Evolutionary conservation across 2,329 filamentous ascomycete genomes (phyloP).

Genomic region (Knufia petricola): DNA sequence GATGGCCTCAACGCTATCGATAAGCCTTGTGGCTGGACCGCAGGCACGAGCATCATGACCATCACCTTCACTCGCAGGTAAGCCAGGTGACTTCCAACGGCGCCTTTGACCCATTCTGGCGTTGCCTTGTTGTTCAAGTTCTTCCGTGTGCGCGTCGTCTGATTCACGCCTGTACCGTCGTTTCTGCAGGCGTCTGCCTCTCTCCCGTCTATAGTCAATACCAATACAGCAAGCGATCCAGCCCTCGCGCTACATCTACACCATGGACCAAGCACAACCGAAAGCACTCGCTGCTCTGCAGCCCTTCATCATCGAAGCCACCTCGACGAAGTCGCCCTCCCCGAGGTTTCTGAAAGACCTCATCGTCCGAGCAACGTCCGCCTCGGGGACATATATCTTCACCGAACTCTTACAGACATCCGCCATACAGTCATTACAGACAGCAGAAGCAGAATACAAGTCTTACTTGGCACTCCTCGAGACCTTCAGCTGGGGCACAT

Average conservation of each 20-base stretch:
- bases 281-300: conserved; percentile 53
- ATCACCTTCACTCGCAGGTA: background rate
- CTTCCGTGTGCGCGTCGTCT: too few relatives aligned
- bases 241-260: too few relatives aligned
- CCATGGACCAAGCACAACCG: conserved; percentile 40
- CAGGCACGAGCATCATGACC: too few relatives aligned
- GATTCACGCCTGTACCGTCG: too few relatives aligned
- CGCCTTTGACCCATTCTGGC: too few relatives aligned
- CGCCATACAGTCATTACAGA: conserved; percentile 63
- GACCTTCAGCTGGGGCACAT: conserved; percentile 89
- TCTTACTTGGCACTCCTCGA: conserved; percentile 62
- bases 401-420: conserved; percentile 78
- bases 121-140: too few relatives aligned
- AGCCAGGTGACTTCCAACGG: background rate
- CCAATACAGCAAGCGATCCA: too few relatives aligned
- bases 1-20: background rate
- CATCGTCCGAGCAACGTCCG: conserved; percentile 78
- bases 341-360: conserved; percentile 78
- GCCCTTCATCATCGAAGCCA: conserved; percentile 84
- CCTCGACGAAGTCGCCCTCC: conserved; percentile 61
- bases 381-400: conserved; percentile 84
- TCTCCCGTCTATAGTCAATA: background rate
- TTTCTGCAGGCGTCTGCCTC: background rate
- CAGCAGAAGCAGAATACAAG: conserved; percentile 47
- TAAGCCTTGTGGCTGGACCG: background rate